Evolutionary conservation across 1,284 basidiomycete genomes (phyloP).

Genomic region (Leccinum subspadiceum): DNA sequence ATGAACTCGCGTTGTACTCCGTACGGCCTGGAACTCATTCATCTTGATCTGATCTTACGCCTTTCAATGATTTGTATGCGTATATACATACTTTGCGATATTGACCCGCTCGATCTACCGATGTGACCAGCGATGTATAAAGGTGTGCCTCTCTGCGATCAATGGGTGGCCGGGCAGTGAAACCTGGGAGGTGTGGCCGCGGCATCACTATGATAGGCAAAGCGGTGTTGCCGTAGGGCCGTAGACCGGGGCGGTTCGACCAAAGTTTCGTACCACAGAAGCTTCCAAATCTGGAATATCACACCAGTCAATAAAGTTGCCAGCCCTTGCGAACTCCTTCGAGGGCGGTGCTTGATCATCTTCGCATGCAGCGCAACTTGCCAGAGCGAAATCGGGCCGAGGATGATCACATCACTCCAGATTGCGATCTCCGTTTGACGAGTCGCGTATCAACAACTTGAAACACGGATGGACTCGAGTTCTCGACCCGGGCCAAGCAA

Average conservation of each 20-base stretch:
- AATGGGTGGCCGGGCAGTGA: constrained; percentile 5
- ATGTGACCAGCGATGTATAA: constrained; percentile 18
- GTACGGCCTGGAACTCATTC: constrained; percentile 9
- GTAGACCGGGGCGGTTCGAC: constrained; percentile 2
- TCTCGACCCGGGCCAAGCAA: constrained; percentile 4
- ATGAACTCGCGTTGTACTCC: constrained; percentile 15
- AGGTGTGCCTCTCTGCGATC: constrained; percentile 12
- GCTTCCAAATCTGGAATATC: constrained; percentile 31
- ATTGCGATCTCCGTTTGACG: constrained; percentile 9
- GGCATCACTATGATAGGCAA: constrained; percentile 17
- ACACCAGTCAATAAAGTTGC: background rate
- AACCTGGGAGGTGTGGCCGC: constrained; percentile 12
- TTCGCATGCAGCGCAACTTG: constrained; percentile 9
- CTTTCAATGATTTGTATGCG: constrained; percentile 31
- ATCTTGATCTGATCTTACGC: constrained; percentile 22
- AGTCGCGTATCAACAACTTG: constrained; percentile 17
- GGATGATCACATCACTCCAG: constrained; percentile 11
- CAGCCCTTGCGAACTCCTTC: background rate
- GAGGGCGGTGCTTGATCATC: constrained; percentile 20
- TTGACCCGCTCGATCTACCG: constrained; percentile 8
- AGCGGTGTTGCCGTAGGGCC: constrained; percentile 8
- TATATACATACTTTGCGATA: constrained; percentile 22
- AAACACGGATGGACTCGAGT: constrained; percentile 6
- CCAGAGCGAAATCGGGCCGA: constrained; percentile 6
- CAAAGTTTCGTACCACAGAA: constrained; percentile 26